Conservation (phyloP, 129 eudicot species). For the Helichrysum umbraculigerum region DNA sequence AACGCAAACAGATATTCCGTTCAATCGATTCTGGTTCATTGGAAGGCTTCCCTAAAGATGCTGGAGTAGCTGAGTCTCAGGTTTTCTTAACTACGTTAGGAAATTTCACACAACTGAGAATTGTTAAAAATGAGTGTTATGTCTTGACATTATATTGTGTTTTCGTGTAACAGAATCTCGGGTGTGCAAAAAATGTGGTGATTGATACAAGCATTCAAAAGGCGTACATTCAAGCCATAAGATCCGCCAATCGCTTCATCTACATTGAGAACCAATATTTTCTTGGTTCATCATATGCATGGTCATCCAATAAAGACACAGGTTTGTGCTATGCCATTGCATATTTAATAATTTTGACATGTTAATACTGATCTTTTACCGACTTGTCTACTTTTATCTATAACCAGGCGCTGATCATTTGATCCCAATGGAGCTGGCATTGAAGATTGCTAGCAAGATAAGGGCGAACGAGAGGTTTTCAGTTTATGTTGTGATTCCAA, state of each 20-base stretch:
- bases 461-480: constrained; percentile 1
- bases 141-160: not conserved
- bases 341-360: not conserved
- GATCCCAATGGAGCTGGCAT: constrained; percentile 6
- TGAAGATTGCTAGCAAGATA: constrained; percentile 8
- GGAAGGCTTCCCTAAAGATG: constrained; percentile 68
- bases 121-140: constrained; percentile 12
- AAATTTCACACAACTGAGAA: constrained; percentile 1
- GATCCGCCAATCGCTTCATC: constrained; percentile 70
- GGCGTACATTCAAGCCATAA: constrained; percentile 72
- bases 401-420: not conserved
- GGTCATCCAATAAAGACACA: not conserved
- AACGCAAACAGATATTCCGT: constrained; percentile 51
- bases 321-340: not conserved
- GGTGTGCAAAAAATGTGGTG: constrained; percentile 54
- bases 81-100: constrained; percentile 27
- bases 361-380: not conserved
- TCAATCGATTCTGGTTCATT: constrained; percentile 80
- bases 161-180: constrained; percentile 48
- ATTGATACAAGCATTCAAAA: constrained; percentile 65
- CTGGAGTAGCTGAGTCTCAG: constrained; percentile 48
- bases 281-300: constrained; percentile 73
- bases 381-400: not conserved
- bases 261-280: constrained; percentile 84
- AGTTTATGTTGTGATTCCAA: constrained; percentile 1